Evolutionary conservation across 139 green algal genomes (phyloP), one percentile per base, ranked within the genome.

Genomic region (Chlorokybus atmophyticus): DNA sequence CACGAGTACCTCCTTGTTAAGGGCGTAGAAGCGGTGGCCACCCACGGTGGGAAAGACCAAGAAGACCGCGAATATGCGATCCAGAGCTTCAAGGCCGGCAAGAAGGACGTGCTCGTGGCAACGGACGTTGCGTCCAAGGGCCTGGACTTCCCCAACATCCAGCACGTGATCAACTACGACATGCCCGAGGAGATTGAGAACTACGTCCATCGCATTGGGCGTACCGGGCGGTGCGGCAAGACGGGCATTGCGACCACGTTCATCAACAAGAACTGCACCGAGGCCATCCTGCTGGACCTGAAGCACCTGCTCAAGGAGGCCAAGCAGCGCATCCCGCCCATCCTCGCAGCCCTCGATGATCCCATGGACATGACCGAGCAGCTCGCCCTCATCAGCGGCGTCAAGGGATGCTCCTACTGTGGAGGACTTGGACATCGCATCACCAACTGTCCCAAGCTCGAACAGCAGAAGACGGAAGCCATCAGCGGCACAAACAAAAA

Each of bases 161-260:
- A 94, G 78, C 91, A 98, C 60, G 91, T 98, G 3, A 82, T 98
- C 75, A 98, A 98, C 70, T 98, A 85, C 66, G 91, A 98, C 82
- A 96, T 98, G 91, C 91, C 91, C 1, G 73, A 84, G 31, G 91
- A 97, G 68, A 95, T 98, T 50, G 91, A 98, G 61, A 97, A 98
- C 70, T 71, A 98, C 67, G 91, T 97, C 49, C 91, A 97, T 66
- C 31, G 79, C 21, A 87, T 82, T 21, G 76, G 77, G 2, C 62
- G 77, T 17, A 79, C 66, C 17, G 91, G 91, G 0, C 86, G 91
- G 19, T 87, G 84, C 58, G 91, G 91, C 50, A 94, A 95, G 75
- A 97, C 85, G 19, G 91, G 91, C 29, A 84, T 97, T 2, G 91
- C 91, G 21, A 97, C 91, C 25, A 96, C 91, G 7, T 96, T 97